Conservation (phyloP, 768 basidiomycete genomes). For the Termitomyces sp. region DNA sequence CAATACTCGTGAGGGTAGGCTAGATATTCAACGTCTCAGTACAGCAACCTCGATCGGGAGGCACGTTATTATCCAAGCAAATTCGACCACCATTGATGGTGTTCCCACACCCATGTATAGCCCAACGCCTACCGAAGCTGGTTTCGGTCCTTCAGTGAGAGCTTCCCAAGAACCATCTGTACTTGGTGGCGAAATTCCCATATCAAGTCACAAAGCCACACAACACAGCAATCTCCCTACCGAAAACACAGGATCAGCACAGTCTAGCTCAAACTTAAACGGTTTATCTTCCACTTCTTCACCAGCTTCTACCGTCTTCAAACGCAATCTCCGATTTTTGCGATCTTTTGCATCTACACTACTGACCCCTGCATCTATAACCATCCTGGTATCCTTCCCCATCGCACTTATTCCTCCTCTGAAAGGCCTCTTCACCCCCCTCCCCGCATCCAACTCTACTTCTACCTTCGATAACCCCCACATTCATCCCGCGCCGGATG, state of each 20-base stretch:
- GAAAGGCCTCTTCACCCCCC: conserved; percentile 47
- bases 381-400: conserved; percentile 43
- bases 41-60: neutral
- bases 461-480: conserved; percentile 15
- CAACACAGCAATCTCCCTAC: neutral
- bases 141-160: neutral
- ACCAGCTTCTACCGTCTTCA: neutral
- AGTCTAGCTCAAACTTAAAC: neutral
- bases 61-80: conserved; percentile 24
- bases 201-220: neutral
- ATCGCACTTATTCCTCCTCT: conserved; percentile 47
- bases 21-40: neutral
- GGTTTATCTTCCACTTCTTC: neutral
- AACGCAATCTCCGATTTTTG: neutral
- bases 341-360: conserved; percentile 28
- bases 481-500: conserved; percentile 50
- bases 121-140: conserved; percentile 10
- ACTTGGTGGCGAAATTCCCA: conserved; percentile 1
- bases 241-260: neutral
- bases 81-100: conserved; percentile 16
- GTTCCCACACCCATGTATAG: conserved; percentile 6
- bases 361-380: conserved; percentile 38
- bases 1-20: neutral
- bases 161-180: conserved; percentile 12
- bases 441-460: conserved; percentile 24